These are phyloP conservation scores for Casuarina glauca DNA, from an alignment of 306 rosid genomes.

Conservation along the genomic window DNA sequence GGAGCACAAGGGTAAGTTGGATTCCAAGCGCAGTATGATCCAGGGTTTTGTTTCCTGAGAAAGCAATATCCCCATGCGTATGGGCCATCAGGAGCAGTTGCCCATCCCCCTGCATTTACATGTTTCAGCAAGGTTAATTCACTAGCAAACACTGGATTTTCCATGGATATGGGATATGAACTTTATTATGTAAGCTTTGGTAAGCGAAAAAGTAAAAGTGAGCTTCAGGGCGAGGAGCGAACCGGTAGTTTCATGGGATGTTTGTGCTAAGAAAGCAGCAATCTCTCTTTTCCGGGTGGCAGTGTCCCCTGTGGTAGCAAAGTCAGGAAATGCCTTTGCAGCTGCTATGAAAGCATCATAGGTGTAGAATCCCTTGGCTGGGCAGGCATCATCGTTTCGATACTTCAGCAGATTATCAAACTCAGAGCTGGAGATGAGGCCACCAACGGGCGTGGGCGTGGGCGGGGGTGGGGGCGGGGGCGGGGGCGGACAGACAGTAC, in stretches of 20 bases:
- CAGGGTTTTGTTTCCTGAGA: conserved; percentile 33
- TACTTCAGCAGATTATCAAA: conserved; percentile 52
- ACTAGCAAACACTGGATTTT: no score
- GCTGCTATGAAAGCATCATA: conserved; percentile 58
- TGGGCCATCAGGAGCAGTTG: conserved; percentile 61
- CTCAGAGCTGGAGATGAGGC: conserved; percentile 20
- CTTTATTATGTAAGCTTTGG: not conserved
- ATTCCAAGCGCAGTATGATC: conserved; percentile 28
- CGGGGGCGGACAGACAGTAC: no score
- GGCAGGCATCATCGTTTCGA: conserved; percentile 47
- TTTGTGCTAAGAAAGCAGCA: conserved; percentile 77
- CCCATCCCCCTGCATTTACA: conserved; percentile 51
- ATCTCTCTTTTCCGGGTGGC: conserved; percentile 50
- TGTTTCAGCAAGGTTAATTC: no score
- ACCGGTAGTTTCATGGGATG: conserved; percentile 73
- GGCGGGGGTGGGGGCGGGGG: no score
- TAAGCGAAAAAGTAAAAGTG: no score
- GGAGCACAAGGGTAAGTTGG: conserved; percentile 45
- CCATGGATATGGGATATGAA: not conserved
- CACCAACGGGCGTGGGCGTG: conserved; percentile 9
- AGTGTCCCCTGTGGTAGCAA: conserved; percentile 56
- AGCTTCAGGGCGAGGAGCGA: not conserved
- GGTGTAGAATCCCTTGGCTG: conserved; percentile 42
- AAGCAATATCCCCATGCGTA: conserved; percentile 71
- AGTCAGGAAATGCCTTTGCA: conserved; percentile 40